Evolutionary conservation across 2,329 filamentous ascomycete genomes (phyloP), one percentile per base, ranked within the genome.

Genomic region (Aureobasidium musti): DNA sequence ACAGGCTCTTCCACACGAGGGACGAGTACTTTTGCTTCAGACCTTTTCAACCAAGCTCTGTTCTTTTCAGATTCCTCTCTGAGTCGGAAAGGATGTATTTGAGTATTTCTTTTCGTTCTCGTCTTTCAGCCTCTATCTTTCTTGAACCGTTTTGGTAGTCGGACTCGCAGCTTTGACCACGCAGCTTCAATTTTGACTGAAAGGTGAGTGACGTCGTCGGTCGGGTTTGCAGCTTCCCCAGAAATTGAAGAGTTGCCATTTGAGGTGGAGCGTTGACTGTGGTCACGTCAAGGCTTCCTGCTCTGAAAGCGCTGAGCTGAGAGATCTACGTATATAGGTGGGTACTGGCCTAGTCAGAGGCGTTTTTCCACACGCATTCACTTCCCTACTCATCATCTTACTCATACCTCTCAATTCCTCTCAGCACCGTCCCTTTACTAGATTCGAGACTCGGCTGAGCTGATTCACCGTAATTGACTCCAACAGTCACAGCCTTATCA

Each of bases 251-350:
- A 21, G n/a, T 5, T 6, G 49, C 33, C 49, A 50, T n/a, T n/a
- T n/a, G n/a, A n/a, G n/a, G n/a, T n/a, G 30, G 26, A 30, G 14
- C 26, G 45, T 26, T 49, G 45, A 30, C 26, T n/a, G 26, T 10
- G 49, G 49, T 59, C 54, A 59, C 54, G 54, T 59, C 54, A 59
- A 59, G 54, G 37, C 52, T 56, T 45, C 56, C 57, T 61, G 41
- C 41, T 61, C 26, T 17, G 57, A 47, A 61, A 49, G 41, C 41
- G 57, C 57, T 49, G 57, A 61, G 57, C 57, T 61, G 30, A 49
- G 28, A 35, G n/a, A 61, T 45, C 54, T 59, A 59, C 54, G 54
- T 59, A 30, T 43, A 59, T n/a, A 30, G 54, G 54, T 59, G 54
- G 54, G 54, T 59, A 59, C 54, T 21, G 39, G 5, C 14, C 39